Conservation (phyloP, 2,329 filamentous ascomycete species). For the Fusarium sacchari region DNA sequence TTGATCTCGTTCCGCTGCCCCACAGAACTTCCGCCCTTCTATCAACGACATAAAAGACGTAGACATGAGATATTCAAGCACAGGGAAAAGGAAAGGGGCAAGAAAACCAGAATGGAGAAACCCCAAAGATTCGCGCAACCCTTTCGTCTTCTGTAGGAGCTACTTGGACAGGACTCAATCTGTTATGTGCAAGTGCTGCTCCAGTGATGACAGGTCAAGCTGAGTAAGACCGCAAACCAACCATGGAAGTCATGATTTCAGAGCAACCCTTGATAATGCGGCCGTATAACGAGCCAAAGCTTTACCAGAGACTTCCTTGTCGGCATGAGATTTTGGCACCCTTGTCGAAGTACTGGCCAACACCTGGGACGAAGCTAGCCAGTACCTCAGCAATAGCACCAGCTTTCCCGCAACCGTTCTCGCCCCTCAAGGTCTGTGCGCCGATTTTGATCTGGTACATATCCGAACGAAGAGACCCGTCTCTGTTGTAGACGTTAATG, state of each 20-base stretch:
- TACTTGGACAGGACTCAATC: too few relatives aligned
- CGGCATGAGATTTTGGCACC: not conserved
- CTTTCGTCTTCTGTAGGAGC: not conserved
- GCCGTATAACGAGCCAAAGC: not conserved
- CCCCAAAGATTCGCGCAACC: not conserved
- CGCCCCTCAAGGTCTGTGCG: not conserved
- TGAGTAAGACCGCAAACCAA: not conserved
- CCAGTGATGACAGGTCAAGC: not conserved
- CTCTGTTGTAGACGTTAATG: not conserved
- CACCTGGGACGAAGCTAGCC: not conserved
- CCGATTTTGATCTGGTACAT: not conserved
- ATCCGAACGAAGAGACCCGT: not conserved
- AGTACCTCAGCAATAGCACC: not conserved
- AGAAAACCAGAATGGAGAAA: not conserved
- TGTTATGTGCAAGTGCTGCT: not conserved
- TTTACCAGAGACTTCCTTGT: not conserved
- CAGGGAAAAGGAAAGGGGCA: not conserved
- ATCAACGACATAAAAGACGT: not conserved
- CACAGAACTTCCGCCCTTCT: not conserved
- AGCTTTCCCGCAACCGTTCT: not conserved
- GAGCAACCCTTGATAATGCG: not conserved
- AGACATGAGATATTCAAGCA: not conserved
- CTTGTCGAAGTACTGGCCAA: not conserved
- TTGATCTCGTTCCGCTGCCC: not conserved
- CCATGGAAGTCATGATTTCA: not conserved